Evolutionary conservation across 2,329 filamentous ascomycete species (phyloP).

Genomic region (Simplicillium sp.): DNA sequence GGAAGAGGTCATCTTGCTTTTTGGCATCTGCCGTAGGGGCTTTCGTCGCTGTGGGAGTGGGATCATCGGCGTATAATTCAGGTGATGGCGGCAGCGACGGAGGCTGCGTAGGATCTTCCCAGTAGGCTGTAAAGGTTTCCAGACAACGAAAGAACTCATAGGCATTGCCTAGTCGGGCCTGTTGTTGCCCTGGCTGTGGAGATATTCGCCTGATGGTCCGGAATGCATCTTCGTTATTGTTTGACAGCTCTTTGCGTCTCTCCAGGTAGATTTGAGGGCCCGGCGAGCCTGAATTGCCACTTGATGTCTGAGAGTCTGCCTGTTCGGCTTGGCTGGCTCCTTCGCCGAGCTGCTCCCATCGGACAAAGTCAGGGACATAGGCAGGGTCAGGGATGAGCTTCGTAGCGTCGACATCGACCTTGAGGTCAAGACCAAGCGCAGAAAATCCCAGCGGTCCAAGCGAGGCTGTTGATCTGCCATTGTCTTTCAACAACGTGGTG

Average conservation of each 20-base stretch:
- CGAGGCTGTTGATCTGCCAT: slow-evolving; percentile 35
- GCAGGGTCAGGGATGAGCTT: slow-evolving; percentile 45
- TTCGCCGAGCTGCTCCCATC: slow-evolving; percentile 30
- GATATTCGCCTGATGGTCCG: slow-evolving; percentile 51
- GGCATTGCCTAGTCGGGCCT: slow-evolving; percentile 49
- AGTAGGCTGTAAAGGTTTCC: slow-evolving; percentile 48
- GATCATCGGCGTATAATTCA: slow-evolving; percentile 9
- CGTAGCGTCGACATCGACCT: slow-evolving; percentile 34
- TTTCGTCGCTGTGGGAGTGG: slow-evolving; percentile 1
- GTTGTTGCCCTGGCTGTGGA: slow-evolving; percentile 40
- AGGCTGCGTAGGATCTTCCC: slow-evolving; percentile 48
- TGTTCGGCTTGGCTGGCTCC: no score
- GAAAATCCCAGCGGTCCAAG: slow-evolving; percentile 38
- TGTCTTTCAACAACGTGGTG: slow-evolving; percentile 39
- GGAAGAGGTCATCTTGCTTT: slow-evolving; percentile 7
- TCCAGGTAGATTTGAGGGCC: slow-evolving; percentile 50
- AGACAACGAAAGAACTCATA: slow-evolving; percentile 59
- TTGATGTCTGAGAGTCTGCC: slow-evolving; percentile 21
- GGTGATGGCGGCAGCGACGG: slow-evolving; percentile 21
- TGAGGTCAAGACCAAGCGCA: slow-evolving; percentile 48
- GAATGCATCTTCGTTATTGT: slow-evolving; percentile 48
- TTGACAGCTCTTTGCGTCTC: slow-evolving; percentile 46
- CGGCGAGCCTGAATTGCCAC: slow-evolving; percentile 44
- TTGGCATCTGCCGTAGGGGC: slow-evolving; percentile 8
- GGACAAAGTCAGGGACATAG: slow-evolving; percentile 41